Evolutionary conservation across 2,329 filamentous ascomycete species (phyloP).

Genomic region (Teratosphaeria viscida): DNA sequence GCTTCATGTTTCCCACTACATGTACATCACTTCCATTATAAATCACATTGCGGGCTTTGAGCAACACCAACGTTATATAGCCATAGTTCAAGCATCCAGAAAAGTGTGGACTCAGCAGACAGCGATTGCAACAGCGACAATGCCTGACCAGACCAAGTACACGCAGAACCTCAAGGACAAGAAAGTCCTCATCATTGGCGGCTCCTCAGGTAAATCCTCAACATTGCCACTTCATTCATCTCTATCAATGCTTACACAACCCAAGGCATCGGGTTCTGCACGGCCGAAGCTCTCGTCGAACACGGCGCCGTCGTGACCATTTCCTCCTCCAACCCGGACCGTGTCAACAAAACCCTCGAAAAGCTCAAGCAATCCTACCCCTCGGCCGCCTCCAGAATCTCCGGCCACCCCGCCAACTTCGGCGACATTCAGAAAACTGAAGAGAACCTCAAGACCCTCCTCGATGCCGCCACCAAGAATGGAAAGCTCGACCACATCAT

Average conservation of each 20-base stretch:
- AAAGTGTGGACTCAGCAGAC: not conserved
- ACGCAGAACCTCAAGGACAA: constrained; percentile 37
- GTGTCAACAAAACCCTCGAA: constrained; percentile 38
- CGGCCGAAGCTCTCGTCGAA: constrained; percentile 48
- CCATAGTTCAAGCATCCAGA: not conserved
- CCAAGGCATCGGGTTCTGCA: constrained; percentile 49
- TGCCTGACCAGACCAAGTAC: constrained; percentile 36
- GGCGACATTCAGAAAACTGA: constrained; percentile 37
- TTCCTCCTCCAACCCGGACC: constrained; percentile 45
- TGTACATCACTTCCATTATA: not conserved
- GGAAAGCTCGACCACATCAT: constrained; percentile 45
- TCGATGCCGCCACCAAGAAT: constrained; percentile 22
- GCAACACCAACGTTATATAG: not conserved
- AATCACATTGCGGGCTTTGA: not conserved
- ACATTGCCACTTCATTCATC: not conserved
- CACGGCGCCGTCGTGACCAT: constrained; percentile 48
- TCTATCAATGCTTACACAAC: constrained; percentile 10
- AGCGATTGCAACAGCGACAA: constrained; percentile 17
- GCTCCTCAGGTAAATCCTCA: constrained; percentile 31
- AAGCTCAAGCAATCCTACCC: constrained; percentile 36
- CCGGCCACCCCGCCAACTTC: constrained; percentile 40
- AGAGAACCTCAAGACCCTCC: constrained; percentile 36
- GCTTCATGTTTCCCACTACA: not conserved
- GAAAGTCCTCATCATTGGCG: constrained; percentile 52
- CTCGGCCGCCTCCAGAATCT: constrained; percentile 28